A percentile compares a stretch with the other conserved stretches of the same genome.
Evolutionary conservation across 2,329 filamentous ascomycete species (phyloP).

Genomic region (Colletotrichum neosansevieriae): DNA sequence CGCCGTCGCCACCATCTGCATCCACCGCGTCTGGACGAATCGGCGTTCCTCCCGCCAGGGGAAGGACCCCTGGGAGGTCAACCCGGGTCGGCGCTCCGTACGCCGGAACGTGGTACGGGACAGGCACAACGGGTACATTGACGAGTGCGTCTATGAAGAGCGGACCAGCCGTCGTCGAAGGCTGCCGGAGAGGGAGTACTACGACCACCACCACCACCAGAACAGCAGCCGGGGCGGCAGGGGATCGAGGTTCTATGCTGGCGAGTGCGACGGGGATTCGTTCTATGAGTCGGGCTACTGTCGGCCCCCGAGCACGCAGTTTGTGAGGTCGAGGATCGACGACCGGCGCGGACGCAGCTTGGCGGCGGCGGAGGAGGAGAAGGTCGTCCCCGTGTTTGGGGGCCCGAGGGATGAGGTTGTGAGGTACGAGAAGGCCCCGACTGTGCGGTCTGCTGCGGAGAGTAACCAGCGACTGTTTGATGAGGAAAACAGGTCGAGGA

Average conservation of each 20-base stretch:
- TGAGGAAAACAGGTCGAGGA: conserved; percentile 9
- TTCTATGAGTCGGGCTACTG: too few relatives aligned
- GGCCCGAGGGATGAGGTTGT: conserved; percentile 29
- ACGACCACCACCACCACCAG: not conserved
- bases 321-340: conserved; percentile 31
- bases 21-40: conserved; percentile 53
- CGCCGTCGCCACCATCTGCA: conserved; percentile 50
- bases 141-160: not conserved
- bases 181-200: conserved; percentile 9
- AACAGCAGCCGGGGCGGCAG: conserved; percentile 11
- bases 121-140: conserved; percentile 26
- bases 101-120: conserved; percentile 36
- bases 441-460: conserved; percentile 21
- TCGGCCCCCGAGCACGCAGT: conserved; percentile 36
- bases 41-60: conserved; percentile 44
- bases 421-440: conserved; percentile 23
- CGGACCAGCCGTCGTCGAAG: conserved; percentile 9
- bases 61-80: conserved; percentile 47
- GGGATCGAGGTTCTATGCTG: conserved; percentile 33
- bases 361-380: not conserved
- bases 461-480: conserved; percentile 14
- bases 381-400: not conserved
- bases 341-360: not conserved
- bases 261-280: conserved; percentile 30
- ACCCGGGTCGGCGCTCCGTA: conserved; percentile 26